Conservation (phyloP, 495 filamentous ascomycete species). For the Penicillium maclennaniae region DNA sequence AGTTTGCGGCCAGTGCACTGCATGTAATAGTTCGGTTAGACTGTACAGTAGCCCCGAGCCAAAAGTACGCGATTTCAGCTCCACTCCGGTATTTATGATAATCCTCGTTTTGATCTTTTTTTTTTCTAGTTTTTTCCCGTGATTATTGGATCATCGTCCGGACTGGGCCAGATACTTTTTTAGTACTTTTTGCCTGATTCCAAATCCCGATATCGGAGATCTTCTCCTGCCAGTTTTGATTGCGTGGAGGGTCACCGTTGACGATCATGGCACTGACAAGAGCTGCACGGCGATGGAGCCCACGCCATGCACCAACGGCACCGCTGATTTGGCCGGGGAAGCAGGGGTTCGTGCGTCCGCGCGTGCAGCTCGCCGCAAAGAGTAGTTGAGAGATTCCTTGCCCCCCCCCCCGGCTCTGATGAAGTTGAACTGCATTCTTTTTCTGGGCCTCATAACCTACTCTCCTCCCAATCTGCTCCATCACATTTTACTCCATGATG, state of each 20-base stretch:
- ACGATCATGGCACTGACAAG: slow-evolving; percentile 24
- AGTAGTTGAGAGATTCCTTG: slow-evolving; percentile 33
- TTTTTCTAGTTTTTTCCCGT: neutral
- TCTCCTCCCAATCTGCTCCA: neutral
- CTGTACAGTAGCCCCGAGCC: slow-evolving; percentile 20
- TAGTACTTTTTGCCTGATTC: neutral
- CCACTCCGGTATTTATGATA: slow-evolving; percentile 6
- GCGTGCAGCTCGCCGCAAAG: slow-evolving; percentile 39
- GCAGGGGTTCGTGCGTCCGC: slow-evolving; percentile 34
- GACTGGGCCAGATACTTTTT: no score
- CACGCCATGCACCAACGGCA: slow-evolving; percentile 1
- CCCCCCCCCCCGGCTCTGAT: slow-evolving; percentile 14
- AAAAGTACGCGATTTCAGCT: slow-evolving; percentile 24
- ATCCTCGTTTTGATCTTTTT: no score
- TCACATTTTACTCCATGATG: slow-evolving; percentile 9
- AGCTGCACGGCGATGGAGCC: slow-evolving; percentile 21
- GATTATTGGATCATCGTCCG: no score
- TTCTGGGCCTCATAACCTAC: slow-evolving; percentile 2
- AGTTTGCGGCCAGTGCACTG: slow-evolving; percentile 33
- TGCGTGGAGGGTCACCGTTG: slow-evolving; percentile 6
- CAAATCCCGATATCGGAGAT: neutral
- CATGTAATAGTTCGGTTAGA: slow-evolving; percentile 33
- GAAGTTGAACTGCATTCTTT: slow-evolving; percentile 26
- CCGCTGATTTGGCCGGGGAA: slow-evolving; percentile 42
- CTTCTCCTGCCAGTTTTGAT: neutral